Base-by-base conservation (phyloP, 2,329 filamentous ascomycete genomes). In the Scedosporium minutisporum region DNA sequence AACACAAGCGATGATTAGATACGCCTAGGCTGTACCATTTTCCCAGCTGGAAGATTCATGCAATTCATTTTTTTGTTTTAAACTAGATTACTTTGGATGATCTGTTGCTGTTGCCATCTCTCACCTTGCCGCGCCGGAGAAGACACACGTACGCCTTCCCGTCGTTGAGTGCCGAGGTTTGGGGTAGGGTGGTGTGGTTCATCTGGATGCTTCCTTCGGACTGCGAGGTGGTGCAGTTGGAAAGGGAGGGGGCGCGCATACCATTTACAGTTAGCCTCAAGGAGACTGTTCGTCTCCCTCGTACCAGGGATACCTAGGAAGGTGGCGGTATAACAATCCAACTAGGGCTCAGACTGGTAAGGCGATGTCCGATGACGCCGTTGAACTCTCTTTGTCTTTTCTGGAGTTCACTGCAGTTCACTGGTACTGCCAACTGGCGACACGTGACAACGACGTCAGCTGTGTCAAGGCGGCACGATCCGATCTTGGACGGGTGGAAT, bases 1-100 rank as follows among this genome's bases (percentile, higher is more conserved):
- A 64, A 63, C 62, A 61, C 42, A 60, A 63, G 53, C 27, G 42
- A 41, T 64, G 57, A 53, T 63, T 64, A 55, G 51, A 55, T 55
- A 41, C 57, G 27, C 33, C 5, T 38, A 41, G 16, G 25, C 16
- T 58, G n/a, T 41, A 42, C n/a, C 38, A n/a, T 38, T 41, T 14
- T 53, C 48, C 23, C 48, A 21, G 18, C 48, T 18, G 23, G 18
- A 21, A 53, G 18, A 53, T 25, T 25, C 48, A n/a, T 53, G 23
- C 48, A 53, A 53, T 53, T 21, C 48, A 21, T 25, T 42, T 58
- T 53, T 53, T 53, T 53, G 3, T 38, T 38, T 38, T 38, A 38
- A 38, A 38, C 33, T 38, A 12, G 33, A 12, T 38, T 38, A 38
- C 6, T 38, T 38, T 38, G 33, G 33, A 38, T 38, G 33, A 38